Conservation (phyloP, 495 filamentous ascomycete species). For the Xylaria palmicola region DNA sequence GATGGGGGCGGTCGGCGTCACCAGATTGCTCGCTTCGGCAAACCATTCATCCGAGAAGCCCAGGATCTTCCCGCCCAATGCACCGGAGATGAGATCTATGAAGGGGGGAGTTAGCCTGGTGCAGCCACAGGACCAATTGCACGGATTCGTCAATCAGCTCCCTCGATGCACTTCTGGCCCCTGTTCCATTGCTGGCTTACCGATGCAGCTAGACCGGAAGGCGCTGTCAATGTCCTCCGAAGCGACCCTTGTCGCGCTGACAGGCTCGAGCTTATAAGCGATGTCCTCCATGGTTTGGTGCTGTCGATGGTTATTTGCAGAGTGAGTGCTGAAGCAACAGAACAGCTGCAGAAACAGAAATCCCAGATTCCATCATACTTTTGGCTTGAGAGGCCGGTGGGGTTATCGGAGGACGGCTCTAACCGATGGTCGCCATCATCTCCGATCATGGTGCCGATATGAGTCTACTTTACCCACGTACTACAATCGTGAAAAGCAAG, state of each 20-base stretch:
- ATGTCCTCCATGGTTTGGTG: slow-evolving; percentile 26
- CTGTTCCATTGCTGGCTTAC: slow-evolving; percentile 41
- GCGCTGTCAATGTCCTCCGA: slow-evolving; percentile 66
- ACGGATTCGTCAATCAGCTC: background rate
- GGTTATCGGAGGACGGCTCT: slow-evolving; percentile 10
- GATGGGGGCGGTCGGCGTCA: slow-evolving; percentile 72
- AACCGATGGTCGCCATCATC: slow-evolving; percentile 7
- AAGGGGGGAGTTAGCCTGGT: slow-evolving; percentile 16
- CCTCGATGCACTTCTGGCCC: background rate
- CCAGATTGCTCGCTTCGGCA: slow-evolving; percentile 75
- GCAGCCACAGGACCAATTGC: background rate
- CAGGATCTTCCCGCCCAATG: slow-evolving; percentile 72
- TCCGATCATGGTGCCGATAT: background rate
- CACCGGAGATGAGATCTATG: slow-evolving; percentile 72
- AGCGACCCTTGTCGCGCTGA: slow-evolving; percentile 48
- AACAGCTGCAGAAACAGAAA: background rate
- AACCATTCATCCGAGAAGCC: slow-evolving; percentile 87
- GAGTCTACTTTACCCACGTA: too few relatives aligned
- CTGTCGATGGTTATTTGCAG: background rate
- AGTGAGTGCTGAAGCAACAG: background rate
- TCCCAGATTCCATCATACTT: slow-evolving; percentile 1
- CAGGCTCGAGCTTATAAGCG: slow-evolving; percentile 47
- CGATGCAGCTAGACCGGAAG: slow-evolving; percentile 67
- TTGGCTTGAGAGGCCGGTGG: background rate
- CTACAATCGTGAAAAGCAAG: background rate